phyloP scores from a whole-genome alignment of 257 asterid species.

The Misopates orontium region DNA sequence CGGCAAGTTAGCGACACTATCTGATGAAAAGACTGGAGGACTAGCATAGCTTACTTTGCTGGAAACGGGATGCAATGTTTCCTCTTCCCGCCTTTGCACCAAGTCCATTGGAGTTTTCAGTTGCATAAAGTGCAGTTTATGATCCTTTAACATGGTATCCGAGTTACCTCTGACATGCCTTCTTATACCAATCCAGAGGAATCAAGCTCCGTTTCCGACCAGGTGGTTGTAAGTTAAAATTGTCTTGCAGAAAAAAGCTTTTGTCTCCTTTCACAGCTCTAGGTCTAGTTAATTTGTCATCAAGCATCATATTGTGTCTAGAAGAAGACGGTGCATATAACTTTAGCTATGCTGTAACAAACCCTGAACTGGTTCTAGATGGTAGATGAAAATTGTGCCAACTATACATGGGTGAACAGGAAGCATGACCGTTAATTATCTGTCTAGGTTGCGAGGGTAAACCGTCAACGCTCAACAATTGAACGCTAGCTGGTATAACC shows the following conservation, averaged over 20 bases:
- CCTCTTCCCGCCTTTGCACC: slow-evolving; percentile 38
- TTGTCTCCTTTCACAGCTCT: no score
- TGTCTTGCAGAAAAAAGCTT: no score
- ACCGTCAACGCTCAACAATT: no score
- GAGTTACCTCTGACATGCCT: slow-evolving; percentile 57
- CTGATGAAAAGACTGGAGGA: slow-evolving; percentile 28
- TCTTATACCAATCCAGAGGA: slow-evolving; percentile 56
- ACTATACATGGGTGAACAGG: slow-evolving; percentile 27
- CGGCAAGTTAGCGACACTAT: background rate
- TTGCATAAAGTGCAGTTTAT: slow-evolving; percentile 35
- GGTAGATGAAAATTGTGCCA: slow-evolving; percentile 35
- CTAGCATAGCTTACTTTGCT: slow-evolving; percentile 19
- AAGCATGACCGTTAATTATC: slow-evolving; percentile 25
- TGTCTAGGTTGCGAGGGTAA: no score
- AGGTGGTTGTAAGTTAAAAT: slow-evolving; percentile 41
- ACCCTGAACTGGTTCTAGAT: slow-evolving; percentile 35
- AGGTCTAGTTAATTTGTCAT: no score
- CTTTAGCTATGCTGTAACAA: slow-evolving; percentile 32
- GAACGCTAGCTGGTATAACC: no score
- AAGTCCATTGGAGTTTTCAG: slow-evolving; percentile 45
- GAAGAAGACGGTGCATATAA: slow-evolving; percentile 38
- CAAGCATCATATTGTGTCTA: slow-evolving; percentile 56
- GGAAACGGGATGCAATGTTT: slow-evolving; percentile 41
- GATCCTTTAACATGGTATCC: slow-evolving; percentile 50
- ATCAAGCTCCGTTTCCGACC: slow-evolving; percentile 62